Evolutionary conservation across 805 yeast species (phyloP), one percentile per base, ranked within the genome.

Genomic region (Candida silvicultrix): DNA sequence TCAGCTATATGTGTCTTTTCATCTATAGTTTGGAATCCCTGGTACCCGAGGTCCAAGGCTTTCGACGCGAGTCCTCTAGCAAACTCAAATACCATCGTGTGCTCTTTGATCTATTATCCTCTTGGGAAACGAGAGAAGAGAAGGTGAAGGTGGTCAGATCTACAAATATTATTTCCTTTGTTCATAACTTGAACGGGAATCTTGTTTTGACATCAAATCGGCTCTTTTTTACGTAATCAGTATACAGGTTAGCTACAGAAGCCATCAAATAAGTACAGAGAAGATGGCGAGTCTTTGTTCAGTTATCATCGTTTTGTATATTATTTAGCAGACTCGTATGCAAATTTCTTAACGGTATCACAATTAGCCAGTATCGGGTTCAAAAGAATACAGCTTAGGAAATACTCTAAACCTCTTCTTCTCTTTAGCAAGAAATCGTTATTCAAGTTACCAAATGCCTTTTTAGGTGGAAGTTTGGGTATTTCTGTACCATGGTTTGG

Each of bases 401-500:
- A 75, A 56, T 64, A 75, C 46, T 73, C 75, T 19, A 74, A 56
- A 1, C 78, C 77, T 15, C 62, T 56, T 9, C 73, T 53, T 21
- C 80, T 59, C 28, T 56, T 54, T 16, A 56, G 64, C 37, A 74
- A 48, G 48, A 74, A 74, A 22, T 53, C 56, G 20, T 50, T 46
- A 29, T 53, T 48, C 43, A 60, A 41, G 31, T 55, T 54, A 10
- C 54, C 57, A 31, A 57, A 38, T 42, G 65, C 44, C 35, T 70
- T 60, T 47, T 72, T 74, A 4, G 77, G 74, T 8, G 80, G 80
- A n/a, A 71, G 55, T 7, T 54, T 56, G 4, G 80, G 76, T 15
- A 79, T 63, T 46, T 68, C 67, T n/a, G 55, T 53, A 14, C 44
- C 36, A n/a, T 58, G 54, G 1, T 54, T 49, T 0, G 78, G 75